A percentile compares a stretch with the other conserved stretches of the same genome.
Conservation (phyloP, 75 land plant genomes). For the Pseudotsuga menziesii region DNA sequence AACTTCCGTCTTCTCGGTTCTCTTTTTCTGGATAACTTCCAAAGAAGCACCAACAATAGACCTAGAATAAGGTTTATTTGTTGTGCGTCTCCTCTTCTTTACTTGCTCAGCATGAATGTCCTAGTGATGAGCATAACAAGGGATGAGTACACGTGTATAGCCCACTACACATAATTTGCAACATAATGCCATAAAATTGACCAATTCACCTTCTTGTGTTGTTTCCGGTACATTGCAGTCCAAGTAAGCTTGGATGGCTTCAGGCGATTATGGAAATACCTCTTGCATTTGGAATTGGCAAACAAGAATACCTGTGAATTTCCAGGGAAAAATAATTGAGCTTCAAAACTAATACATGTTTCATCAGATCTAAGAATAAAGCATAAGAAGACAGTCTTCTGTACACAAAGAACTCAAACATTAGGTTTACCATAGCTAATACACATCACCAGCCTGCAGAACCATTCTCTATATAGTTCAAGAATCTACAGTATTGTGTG, state of each 20-base stretch:
- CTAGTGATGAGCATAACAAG: slow-evolving; percentile 17
- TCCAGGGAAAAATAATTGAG: neutral
- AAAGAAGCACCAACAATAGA: slow-evolving; percentile 88
- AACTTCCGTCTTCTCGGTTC: slow-evolving; percentile 79
- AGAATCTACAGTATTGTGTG: neutral
- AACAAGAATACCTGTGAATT: slow-evolving; percentile 56
- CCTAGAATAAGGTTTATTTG: slow-evolving; percentile 73
- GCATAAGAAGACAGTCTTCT: neutral
- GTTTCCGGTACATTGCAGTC: slow-evolving; percentile 74
- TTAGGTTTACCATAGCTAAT: neutral
- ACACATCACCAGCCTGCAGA: neutral
- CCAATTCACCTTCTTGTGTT: slow-evolving; percentile 68
- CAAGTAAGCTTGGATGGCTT: slow-evolving; percentile 75
- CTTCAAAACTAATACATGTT: neutral
- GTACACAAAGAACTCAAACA: neutral
- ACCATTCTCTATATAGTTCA: neutral
- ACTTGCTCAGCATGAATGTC: slow-evolving; percentile 67
- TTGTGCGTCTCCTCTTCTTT: slow-evolving; percentile 66
- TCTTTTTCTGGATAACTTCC: slow-evolving; percentile 84
- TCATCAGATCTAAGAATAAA: neutral
- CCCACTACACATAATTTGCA: neutral
- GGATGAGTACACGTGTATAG: neutral
- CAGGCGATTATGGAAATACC: slow-evolving; percentile 73
- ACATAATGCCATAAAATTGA: neutral
- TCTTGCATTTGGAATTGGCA: slow-evolving; percentile 70